Evolutionary conservation across 495 filamentous ascomycete species (phyloP).

Genomic region (Staphylotrichum longicolle): DNA sequence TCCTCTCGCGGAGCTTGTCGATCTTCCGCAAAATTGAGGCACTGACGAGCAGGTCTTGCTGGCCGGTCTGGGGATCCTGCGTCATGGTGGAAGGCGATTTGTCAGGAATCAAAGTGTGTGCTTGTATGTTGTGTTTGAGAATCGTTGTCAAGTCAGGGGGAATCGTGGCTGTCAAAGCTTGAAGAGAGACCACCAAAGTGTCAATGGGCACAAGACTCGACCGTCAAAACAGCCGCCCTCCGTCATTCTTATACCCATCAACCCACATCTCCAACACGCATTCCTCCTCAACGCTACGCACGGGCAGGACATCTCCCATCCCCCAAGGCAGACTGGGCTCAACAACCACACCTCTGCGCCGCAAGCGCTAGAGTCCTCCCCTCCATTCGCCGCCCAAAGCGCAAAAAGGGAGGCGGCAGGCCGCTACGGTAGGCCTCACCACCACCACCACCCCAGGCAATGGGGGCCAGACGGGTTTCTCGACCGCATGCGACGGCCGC

Average conservation of each 20-base stretch:
- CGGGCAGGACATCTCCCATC: background rate
- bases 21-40: constrained; percentile 33
- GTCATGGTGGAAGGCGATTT: background rate
- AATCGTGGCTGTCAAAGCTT: no score
- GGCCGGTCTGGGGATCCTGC: background rate
- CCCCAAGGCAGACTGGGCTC: background rate
- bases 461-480: no score
- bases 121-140: no score
- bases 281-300: background rate
- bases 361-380: background rate
- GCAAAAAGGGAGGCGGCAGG: background rate
- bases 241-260: background rate
- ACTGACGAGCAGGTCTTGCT: constrained; percentile 21
- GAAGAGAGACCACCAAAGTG: no score
- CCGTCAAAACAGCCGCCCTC: background rate
- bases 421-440: constrained; percentile 7
- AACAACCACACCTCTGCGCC: background rate
- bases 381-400: background rate
- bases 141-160: no score
- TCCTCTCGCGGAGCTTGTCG: constrained; percentile 41
- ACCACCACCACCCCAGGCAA: constrained; percentile 2
- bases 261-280: background rate
- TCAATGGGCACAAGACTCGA: background rate
- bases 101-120: no score
- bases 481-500: no score